Base-by-base conservation (phyloP, 768 basidiomycete species). In the Serendipita sp. region DNA sequence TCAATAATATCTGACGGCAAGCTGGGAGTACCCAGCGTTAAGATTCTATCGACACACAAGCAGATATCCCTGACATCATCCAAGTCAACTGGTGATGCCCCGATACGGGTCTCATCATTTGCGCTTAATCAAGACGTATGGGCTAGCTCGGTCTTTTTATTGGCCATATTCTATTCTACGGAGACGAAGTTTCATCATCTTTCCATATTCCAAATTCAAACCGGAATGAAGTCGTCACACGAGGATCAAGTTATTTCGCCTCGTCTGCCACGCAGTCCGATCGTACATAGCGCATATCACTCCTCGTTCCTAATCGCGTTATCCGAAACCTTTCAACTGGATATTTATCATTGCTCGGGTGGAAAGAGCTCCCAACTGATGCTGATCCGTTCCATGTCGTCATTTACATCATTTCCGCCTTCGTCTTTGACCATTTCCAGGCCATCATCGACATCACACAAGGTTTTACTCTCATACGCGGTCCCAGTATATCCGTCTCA, bases 311-410 rank as follows among this genome's bases (percentile, higher is more conserved):
- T 60, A 34, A 28, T 60, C 23, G 18, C 56, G 4, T 30, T 60
- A n/a, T 60, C 56, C 28, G 56, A 60, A n/a, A n/a, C 28, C 4
- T 60, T 60, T 60, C 56, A 60, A 60, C 56, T 60, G 16, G 56
- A 60, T 38, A 60, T 60, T n/a, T 60, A 60, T 18, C 36, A 28
- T 32, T 30, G 16, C 16, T 35, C 56, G 8, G 18, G 3, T 35
- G 36, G 56, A 23, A 60, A 60, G 34, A 8, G 28, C 16, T n/a
- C 28, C 30, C 28, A 34, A 8, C 10, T 60, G 36, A 60, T 18
- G 36, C 34, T 60, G 28, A 34, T 60, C 16, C 36, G 56, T 8
- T 30, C 30, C 56, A 23, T 60, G 35, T 30, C 56, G 16, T 60
- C 56, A 8, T 60, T 30, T 36, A 28, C 56, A 34, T 60, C 56